Evolutionary conservation across 768 basidiomycete genomes (phyloP).

Genomic region (Kwoniella europaea): DNA sequence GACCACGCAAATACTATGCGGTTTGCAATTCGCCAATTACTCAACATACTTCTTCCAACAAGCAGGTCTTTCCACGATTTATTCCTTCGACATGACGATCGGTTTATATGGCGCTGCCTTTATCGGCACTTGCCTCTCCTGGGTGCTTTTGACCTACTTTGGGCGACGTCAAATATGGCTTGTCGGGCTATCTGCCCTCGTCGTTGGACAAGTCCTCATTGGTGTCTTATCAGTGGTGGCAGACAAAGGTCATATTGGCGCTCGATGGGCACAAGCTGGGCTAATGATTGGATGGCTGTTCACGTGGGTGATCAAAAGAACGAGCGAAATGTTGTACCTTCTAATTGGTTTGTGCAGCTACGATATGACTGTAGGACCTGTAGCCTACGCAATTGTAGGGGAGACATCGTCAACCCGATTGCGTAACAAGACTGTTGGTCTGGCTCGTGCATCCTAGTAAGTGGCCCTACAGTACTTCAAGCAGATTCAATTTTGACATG

Average conservation of each 20-base stretch:
- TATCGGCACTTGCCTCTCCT: conserved; percentile 46
- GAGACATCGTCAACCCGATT: conserved; percentile 48
- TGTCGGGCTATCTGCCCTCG: conserved; percentile 23
- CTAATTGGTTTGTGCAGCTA: conserved; percentile 32
- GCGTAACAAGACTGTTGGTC: conserved; percentile 50
- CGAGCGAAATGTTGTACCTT: not conserved
- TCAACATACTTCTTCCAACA: conserved; percentile 40
- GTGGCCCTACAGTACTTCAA: not conserved
- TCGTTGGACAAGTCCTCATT: conserved; percentile 28
- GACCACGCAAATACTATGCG: conserved; percentile 28
- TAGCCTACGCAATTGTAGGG: conserved; percentile 45
- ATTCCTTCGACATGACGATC: conserved; percentile 36
- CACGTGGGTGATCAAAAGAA: conserved; percentile 7
- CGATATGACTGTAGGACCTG: conserved; percentile 47
- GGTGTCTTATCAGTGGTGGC: conserved; percentile 32
- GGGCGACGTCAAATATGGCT: conserved; percentile 50
- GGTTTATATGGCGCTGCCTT: conserved; percentile 35
- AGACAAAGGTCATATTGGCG: conserved; percentile 30
- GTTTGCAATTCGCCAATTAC: conserved; percentile 22
- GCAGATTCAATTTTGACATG: not conserved
- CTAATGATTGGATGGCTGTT: conserved; percentile 34
- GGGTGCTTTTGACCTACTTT: conserved; percentile 41
- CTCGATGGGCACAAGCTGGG: conserved; percentile 29
- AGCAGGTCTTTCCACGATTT: conserved; percentile 39
- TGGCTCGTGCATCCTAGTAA: conserved; percentile 36